A percentile compares a stretch with the other conserved stretches of the same genome.
Evolutionary conservation across 2,329 filamentous ascomycete genomes (phyloP).

Genomic region (Penicillium sp.): DNA sequence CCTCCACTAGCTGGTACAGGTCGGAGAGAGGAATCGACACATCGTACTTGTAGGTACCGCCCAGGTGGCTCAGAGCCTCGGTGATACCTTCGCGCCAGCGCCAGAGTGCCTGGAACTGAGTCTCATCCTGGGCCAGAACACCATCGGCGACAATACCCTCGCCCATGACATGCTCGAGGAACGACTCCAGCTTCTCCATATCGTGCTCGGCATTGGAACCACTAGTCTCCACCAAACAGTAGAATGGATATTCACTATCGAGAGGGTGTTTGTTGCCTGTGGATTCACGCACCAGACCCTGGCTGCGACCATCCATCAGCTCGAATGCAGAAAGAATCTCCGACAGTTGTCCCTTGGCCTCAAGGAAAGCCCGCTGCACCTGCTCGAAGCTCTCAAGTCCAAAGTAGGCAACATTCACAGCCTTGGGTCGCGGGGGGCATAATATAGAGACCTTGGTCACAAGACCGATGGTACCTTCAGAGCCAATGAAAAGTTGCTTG

Average conservation of each 20-base stretch:
- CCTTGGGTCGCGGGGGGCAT: conserved; percentile 81
- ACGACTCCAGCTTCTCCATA: conserved; percentile 81
- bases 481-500: conserved; percentile 94
- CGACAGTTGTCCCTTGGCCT: conserved; percentile 83
- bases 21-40: conserved; percentile 86
- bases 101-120: conserved; percentile 83
- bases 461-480: conserved; percentile 90
- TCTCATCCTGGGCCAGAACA: conserved; percentile 88
- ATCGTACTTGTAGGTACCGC: conserved; percentile 98
- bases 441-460: conserved; percentile 87
- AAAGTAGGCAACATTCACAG: conserved; percentile 93
- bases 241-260: conserved; percentile 83
- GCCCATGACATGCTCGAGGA: conserved; percentile 88
- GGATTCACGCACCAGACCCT: conserved; percentile 70
- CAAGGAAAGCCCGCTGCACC: conserved; percentile 78
- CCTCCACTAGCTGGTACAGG: conserved; percentile 85
- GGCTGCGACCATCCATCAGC: conserved; percentile 85
- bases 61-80: conserved; percentile 83
- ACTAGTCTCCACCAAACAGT: conserved; percentile 94
- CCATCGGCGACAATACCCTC: conserved; percentile 84
- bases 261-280: conserved; percentile 76
- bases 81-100: conserved; percentile 89
- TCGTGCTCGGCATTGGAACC: conserved; percentile 94
- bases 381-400: conserved; percentile 87
- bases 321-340: conserved; percentile 98